Evolutionary conservation across 176 grass and related monocot genomes (phyloP), one percentile per base, ranked within the genome.

Genomic region (Bolboschoenus planiculmis): DNA sequence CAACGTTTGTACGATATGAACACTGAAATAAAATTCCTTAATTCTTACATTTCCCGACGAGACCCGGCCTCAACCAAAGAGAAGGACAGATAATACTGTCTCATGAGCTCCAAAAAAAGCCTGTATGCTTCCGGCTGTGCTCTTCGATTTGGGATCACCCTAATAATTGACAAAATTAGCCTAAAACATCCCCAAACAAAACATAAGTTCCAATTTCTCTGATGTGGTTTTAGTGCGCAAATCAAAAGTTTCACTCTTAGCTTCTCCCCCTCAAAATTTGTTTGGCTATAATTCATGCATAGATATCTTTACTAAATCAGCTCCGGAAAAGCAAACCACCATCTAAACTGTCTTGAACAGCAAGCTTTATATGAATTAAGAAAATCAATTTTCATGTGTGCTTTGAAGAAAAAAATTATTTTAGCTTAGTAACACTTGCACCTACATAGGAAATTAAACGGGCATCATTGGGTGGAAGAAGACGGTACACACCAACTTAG

Each of bases 41-140:
- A 14, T 18, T 39, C 16, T 67, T 39, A 39, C 63, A 4, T 67
- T 35, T n/a, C 7, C 18, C 16, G 36, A n/a, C 18, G 35, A 67
- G 6, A 5, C 34, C 63, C 16, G 5, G 18, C 34, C 34, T 35
- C 63, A 35, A 67, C 16, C 34, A 18, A 36, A 39, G 34, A 37
- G 2, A 67, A 39, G 63, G 34, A 67, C 23, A 88, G 21, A 34
- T 59, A 48, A 79, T 88, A 88, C 2, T 56, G 81, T 37, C 24
- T 88, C 30, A 88, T 14, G 5, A 88, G 81, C 35, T 88, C 81
- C 50, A 88, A 82, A 56, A 65, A 84, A 68, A 88, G 86, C 15
- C 86, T 78, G 58, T 84, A 88, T 29, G 86, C 81, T 76, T 88
- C 86, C 34, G 86, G 86, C 73, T 88, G 81, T 44, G 81, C 81